phyloP scores from a whole-genome alignment of 495 filamentous ascomycete genomes.

The Parachaetomium inaequale region DNA sequence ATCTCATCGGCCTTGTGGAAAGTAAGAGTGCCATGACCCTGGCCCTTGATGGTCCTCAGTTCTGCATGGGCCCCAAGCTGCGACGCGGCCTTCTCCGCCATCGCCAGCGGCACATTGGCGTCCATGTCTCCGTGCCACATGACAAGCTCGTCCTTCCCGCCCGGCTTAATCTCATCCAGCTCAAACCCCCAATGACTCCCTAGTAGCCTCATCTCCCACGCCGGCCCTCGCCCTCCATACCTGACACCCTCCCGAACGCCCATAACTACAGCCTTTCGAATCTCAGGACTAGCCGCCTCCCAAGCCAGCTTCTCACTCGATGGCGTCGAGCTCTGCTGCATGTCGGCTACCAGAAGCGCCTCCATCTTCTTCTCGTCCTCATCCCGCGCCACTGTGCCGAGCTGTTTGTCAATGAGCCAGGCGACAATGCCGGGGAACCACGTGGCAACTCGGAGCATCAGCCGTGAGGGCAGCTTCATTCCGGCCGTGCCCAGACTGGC shows the following conservation, averaged over 20 bases:
- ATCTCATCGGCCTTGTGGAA: slow-evolving; percentile 2
- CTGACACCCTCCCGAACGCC: slow-evolving; percentile 8
- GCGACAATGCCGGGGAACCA: neutral
- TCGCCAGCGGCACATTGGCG: neutral
- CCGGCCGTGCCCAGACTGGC: neutral
- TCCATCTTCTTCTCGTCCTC: slow-evolving; percentile 5
- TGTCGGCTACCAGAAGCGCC: neutral
- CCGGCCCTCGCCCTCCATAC: slow-evolving; percentile 4
- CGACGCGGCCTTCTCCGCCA: neutral
- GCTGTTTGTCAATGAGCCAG: slow-evolving; percentile 4
- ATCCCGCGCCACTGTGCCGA: neutral
- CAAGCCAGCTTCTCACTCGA: neutral
- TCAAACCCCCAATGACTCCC: slow-evolving; percentile 7
- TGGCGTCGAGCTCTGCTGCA: neutral
- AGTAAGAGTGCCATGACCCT: slow-evolving; percentile 10
- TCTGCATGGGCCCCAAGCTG: neutral
- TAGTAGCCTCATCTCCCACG: slow-evolving; percentile 9
- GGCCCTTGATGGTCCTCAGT: neutral
- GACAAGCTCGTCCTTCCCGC: neutral
- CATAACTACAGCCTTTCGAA: neutral
- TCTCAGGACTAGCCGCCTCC: neutral
- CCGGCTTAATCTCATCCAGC: neutral
- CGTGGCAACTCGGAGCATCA: neutral
- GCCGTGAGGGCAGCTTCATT: neutral
- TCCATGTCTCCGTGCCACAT: slow-evolving; percentile 11